These are phyloP conservation scores for Trametes cubensis DNA, from an alignment of 768 basidiomycete species.

Conservation along the genomic window DNA sequence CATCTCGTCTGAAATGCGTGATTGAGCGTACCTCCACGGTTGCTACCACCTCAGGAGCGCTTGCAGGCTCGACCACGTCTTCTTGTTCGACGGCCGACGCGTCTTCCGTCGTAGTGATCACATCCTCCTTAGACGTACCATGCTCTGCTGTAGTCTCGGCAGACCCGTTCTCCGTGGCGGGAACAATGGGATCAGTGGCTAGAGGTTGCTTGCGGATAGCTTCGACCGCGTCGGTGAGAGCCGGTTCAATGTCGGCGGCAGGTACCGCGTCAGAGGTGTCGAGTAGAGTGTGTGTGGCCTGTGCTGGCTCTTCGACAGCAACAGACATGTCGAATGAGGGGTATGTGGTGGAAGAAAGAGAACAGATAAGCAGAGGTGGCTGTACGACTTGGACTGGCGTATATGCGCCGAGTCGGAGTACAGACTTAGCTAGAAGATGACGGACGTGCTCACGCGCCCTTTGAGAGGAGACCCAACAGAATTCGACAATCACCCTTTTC, in stretches of 20 bases:
- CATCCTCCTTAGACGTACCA: not conserved
- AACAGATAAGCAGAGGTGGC: slow-evolving; percentile 21
- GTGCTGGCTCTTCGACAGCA: slow-evolving; percentile 25
- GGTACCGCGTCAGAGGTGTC: slow-evolving; percentile 13
- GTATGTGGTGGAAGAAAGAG: slow-evolving; percentile 9
- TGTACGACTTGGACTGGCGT: slow-evolving; percentile 10
- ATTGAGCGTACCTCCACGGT: not conserved
- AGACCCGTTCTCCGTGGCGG: slow-evolving; percentile 1
- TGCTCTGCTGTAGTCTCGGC: not conserved
- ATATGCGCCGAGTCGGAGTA: slow-evolving; percentile 16
- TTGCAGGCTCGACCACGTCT: not conserved
- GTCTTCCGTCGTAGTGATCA: slow-evolving; percentile 1
- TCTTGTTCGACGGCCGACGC: slow-evolving; percentile 1
- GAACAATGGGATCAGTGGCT: slow-evolving; percentile 10
- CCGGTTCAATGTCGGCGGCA: slow-evolving; percentile 2
- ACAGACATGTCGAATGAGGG: slow-evolving; percentile 23
- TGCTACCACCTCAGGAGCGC: not conserved
- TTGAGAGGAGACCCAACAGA: slow-evolving; percentile 19
- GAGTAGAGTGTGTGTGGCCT: slow-evolving; percentile 16
- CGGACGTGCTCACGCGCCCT: slow-evolving; percentile 25
- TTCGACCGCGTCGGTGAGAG: slow-evolving; percentile 9
- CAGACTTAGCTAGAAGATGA: slow-evolving; percentile 17
- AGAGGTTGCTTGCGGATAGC: slow-evolving; percentile 2
- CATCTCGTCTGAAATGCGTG: too few species aligned
- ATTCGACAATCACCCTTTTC: slow-evolving; percentile 25